Percentiles rank a stretch among this genome's conserved stretches.
Evolutionary conservation across 2,329 filamentous ascomycete genomes (phyloP).

Genomic region (Hymenoscyphus salicellus): DNA sequence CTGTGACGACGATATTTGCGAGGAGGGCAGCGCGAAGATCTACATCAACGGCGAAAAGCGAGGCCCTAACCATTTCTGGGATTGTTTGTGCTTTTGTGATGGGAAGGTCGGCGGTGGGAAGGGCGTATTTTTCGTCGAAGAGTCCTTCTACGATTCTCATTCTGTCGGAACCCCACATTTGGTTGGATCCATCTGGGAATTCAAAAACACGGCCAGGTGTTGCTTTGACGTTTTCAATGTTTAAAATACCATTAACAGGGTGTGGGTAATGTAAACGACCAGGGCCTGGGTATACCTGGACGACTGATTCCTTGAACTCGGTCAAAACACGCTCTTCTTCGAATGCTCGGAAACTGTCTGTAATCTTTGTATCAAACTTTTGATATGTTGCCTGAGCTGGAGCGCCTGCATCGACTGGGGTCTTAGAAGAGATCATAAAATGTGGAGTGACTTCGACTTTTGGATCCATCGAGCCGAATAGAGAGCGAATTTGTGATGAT

Average conservation of each 20-base stretch:
- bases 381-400: constrained; percentile 74
- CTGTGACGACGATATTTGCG: constrained; percentile 88
- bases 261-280: constrained; percentile 55
- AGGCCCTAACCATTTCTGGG: constrained; percentile 74
- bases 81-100: constrained; percentile 73
- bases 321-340: constrained; percentile 91
- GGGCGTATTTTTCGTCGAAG: constrained; percentile 80
- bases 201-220: constrained; percentile 86
- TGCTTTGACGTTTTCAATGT: constrained; percentile 71
- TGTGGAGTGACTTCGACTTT: constrained; percentile 75
- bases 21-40: constrained; percentile 82
- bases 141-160: constrained; percentile 84
- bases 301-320: constrained; percentile 96
- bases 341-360: constrained; percentile 71
- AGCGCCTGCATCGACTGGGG: constrained; percentile 79
- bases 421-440: constrained; percentile 85
- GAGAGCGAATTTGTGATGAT: constrained; percentile 78
- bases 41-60: constrained; percentile 78
- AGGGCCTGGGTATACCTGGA: constrained; percentile 87
- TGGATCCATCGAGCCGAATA: constrained; percentile 70
- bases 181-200: constrained; percentile 95
- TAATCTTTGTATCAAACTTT: constrained; percentile 60
- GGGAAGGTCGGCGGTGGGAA: constrained; percentile 46
- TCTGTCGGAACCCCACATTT: constrained; percentile 86
- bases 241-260: constrained; percentile 52